phyloP scores from a whole-genome alignment of 2,329 filamentous ascomycete species.

The Coniochaeta sp. region DNA sequence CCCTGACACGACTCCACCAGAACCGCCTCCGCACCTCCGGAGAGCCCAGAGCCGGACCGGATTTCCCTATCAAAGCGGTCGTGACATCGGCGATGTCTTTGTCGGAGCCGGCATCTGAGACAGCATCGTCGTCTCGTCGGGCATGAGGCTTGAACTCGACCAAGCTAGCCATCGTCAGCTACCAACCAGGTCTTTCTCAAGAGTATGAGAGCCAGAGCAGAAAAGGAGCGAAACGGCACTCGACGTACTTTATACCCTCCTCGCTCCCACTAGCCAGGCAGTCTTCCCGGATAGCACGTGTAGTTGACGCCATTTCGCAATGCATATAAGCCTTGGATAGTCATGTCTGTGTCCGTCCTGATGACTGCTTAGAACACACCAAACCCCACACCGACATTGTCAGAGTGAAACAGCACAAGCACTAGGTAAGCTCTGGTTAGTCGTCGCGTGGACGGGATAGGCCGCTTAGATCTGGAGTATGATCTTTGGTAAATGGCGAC shows the following conservation, averaged over 20 bases:
- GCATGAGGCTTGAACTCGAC: conserved; percentile 4
- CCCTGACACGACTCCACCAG: conserved; percentile 7
- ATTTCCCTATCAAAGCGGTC: conserved; percentile 7
- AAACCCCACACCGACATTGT: not conserved
- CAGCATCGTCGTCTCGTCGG: conserved; percentile 6
- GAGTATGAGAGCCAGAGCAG: not conserved
- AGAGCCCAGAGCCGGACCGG: conserved; percentile 6
- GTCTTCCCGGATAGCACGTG: not conserved
- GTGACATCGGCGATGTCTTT: conserved; percentile 12
- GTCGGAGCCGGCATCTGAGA: conserved; percentile 9
- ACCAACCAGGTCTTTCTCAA: not conserved
- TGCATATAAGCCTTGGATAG: not conserved
- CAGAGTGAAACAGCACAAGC: not conserved
- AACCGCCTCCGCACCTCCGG: conserved; percentile 9
- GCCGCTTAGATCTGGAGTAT: not conserved
- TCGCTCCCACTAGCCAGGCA: not conserved
- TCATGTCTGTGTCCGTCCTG: not conserved
- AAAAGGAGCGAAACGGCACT: not conserved
- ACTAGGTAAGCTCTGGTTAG: no score
- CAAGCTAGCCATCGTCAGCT: not conserved
- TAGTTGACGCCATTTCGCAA: not conserved
- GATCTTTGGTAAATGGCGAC: no score
- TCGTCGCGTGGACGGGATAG: not conserved
- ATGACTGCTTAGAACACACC: not conserved
- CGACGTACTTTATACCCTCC: not conserved